Evolutionary conservation across 2,329 filamentous ascomycete species (phyloP).

Genomic region (Dothideomycetidae sp.): DNA sequence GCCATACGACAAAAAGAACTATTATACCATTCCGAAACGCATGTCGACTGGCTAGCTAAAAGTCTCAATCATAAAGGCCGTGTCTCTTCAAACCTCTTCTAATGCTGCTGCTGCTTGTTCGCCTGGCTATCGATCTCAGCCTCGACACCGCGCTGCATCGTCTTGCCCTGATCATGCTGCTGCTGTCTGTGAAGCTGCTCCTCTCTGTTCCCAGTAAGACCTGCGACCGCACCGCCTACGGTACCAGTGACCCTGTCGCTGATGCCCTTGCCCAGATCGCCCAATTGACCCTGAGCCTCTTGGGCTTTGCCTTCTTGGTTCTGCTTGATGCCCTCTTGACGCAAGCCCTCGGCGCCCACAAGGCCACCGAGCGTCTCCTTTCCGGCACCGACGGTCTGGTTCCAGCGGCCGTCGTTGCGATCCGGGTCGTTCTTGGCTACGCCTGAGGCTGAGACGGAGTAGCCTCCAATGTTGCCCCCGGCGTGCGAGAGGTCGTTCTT

Average conservation of each 20-base stretch:
- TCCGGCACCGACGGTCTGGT: conserved; percentile 75
- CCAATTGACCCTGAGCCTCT: conserved; percentile 70
- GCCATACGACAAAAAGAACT: too few species aligned
- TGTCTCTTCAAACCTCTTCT: too few species aligned
- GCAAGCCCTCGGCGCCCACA: conserved; percentile 60
- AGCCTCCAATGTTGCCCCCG: conserved; percentile 57
- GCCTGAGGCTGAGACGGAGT: conserved; percentile 54
- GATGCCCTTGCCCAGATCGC: conserved; percentile 54
- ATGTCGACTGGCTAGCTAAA: too few species aligned
- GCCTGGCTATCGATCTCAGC: conserved; percentile 48
- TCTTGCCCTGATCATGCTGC: conserved; percentile 72
- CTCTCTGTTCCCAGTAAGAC: conserved; percentile 53
- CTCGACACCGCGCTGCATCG: conserved; percentile 69
- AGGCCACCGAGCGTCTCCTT: conserved; percentile 71
- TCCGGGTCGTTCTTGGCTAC: conserved; percentile 59
- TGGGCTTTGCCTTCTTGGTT: conserved; percentile 66
- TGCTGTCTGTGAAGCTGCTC: conserved; percentile 51
- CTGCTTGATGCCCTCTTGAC: conserved; percentile 60
- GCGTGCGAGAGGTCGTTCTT: conserved; percentile 65
- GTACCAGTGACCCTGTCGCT: conserved; percentile 44
- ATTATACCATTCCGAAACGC: too few species aligned
- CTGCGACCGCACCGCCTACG: conserved; percentile 56
- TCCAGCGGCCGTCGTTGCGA: conserved; percentile 60
- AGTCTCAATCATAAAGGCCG: too few species aligned
- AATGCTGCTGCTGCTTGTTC: conserved; percentile 1